These are phyloP conservation scores for Tribonema minus DNA, from an alignment of 108 stramenopile genomes.

Conservation along the genomic window DNA sequence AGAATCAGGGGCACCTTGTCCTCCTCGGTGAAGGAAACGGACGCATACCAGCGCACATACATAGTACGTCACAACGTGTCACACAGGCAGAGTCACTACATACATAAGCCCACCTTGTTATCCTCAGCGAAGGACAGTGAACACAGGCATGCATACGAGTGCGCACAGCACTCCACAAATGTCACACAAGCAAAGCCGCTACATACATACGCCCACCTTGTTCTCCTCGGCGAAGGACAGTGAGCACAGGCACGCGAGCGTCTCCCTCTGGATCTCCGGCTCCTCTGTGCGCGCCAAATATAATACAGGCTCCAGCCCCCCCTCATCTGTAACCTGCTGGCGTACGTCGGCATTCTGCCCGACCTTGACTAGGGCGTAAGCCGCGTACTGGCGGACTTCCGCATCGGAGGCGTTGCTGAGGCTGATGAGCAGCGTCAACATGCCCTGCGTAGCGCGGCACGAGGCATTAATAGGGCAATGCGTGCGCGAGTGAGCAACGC, in stretches of 20 bases:
- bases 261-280: constrained; percentile 64
- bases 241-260: constrained; percentile 69
- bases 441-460: too few species aligned
- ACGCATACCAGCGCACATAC: too few species aligned
- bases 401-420: constrained; percentile 67
- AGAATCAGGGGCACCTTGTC: too few species aligned
- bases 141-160: constrained; percentile 59
- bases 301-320: constrained; percentile 74
- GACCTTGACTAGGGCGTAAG: constrained; percentile 70
- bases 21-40: too few species aligned
- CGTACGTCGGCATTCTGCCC: constrained; percentile 71
- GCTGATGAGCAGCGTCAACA: constrained; percentile 70
- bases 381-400: constrained; percentile 71
- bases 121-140: constrained; percentile 69
- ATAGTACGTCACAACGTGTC: too few species aligned
- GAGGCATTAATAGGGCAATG: too few species aligned
- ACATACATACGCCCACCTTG: too few species aligned
- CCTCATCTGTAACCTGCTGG: constrained; percentile 67
- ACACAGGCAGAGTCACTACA: too few species aligned
- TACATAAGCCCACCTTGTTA: constrained; percentile 68
- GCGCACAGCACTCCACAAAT: too few species aligned
- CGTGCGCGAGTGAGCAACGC: too few species aligned
- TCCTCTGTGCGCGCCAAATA: constrained; percentile 72
- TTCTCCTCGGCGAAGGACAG: constrained; percentile 72
- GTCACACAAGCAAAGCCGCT: too few species aligned